Evolutionary conservation across 306 rosid genomes (phyloP).

Genomic region (Quercus glauca): DNA sequence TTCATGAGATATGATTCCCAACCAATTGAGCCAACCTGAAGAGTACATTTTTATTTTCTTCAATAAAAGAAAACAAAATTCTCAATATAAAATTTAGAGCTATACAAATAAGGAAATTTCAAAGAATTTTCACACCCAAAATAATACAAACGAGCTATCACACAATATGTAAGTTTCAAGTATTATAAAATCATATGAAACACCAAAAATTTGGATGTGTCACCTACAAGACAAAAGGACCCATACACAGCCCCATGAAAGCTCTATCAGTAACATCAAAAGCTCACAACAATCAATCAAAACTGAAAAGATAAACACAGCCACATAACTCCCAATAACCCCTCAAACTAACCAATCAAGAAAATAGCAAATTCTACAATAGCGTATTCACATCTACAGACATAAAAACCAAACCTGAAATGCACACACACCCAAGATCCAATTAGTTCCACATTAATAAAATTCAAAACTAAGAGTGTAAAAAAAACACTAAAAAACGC

Average conservation of each 20-base stretch:
- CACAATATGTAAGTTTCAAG: slow-evolving; percentile 20
- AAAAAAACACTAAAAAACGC: neutral
- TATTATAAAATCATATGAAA: slow-evolving; percentile 13
- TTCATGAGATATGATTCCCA: too few relatives aligned
- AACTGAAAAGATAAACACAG: slow-evolving; percentile 23
- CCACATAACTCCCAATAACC: slow-evolving; percentile 4
- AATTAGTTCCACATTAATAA: neutral
- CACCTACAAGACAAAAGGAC: slow-evolving; percentile 35
- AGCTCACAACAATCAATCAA: slow-evolving; percentile 23
- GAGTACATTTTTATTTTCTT: too few relatives aligned
- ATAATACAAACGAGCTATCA: slow-evolving; percentile 18
- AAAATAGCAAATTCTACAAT: slow-evolving; percentile 10
- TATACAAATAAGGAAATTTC: slow-evolving; percentile 25
- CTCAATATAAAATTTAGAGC: neutral
- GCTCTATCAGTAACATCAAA: slow-evolving; percentile 35
- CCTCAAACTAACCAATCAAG: slow-evolving; percentile 2
- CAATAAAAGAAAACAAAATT: neutral
- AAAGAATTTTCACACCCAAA: slow-evolving; percentile 18
- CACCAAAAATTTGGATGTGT: slow-evolving; percentile 14
- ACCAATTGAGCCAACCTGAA: too few relatives aligned
- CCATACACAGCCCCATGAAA: slow-evolving; percentile 33
- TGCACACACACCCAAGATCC: slow-evolving; percentile 4
- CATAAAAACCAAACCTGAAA: slow-evolving; percentile 15
- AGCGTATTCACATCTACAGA: slow-evolving; percentile 6
- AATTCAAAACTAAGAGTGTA: too few relatives aligned